Conservation (phyloP, 2,329 filamentous ascomycete species). For the Bipolaris zeicola region DNA sequence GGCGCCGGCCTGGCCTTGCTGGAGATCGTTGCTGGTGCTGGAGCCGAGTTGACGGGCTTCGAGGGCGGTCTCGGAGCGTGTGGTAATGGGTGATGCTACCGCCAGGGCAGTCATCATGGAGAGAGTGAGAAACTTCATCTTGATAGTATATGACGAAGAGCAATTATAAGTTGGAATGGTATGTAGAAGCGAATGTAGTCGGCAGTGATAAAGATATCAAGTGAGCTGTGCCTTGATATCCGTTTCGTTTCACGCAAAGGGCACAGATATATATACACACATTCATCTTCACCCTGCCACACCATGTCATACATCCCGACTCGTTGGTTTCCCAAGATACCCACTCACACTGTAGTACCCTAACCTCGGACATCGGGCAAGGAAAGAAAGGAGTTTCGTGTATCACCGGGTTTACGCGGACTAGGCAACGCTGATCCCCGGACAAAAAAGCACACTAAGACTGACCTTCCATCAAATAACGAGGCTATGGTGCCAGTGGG, state of each 20-base stretch:
- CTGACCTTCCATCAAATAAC: background rate
- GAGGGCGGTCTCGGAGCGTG: slow-evolving; percentile 13
- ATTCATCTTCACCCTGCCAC: background rate
- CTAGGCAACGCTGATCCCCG: background rate
- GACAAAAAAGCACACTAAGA: background rate
- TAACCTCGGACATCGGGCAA: background rate
- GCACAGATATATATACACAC: background rate
- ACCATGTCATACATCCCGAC: background rate
- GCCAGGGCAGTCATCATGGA: slow-evolving; percentile 21
- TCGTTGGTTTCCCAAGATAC: background rate
- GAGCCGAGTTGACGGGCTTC: slow-evolving; percentile 22
- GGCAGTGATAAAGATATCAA: background rate
- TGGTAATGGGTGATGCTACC: slow-evolving; percentile 19
- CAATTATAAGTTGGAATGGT: background rate
- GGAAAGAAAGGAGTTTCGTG: background rate
- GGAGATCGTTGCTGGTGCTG: slow-evolving; percentile 29
- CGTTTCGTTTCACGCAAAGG: background rate
- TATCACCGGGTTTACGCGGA: background rate
- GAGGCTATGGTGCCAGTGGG: background rate
- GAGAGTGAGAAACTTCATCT: slow-evolving; percentile 30
- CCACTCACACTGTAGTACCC: background rate
- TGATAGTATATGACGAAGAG: background rate
- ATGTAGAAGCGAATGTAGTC: background rate
- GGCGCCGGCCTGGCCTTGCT: slow-evolving; percentile 19
- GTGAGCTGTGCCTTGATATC: background rate